These are phyloP conservation scores for Carex scoparia DNA, from an alignment of 176 grass and related monocot species.

Conservation along the genomic window DNA sequence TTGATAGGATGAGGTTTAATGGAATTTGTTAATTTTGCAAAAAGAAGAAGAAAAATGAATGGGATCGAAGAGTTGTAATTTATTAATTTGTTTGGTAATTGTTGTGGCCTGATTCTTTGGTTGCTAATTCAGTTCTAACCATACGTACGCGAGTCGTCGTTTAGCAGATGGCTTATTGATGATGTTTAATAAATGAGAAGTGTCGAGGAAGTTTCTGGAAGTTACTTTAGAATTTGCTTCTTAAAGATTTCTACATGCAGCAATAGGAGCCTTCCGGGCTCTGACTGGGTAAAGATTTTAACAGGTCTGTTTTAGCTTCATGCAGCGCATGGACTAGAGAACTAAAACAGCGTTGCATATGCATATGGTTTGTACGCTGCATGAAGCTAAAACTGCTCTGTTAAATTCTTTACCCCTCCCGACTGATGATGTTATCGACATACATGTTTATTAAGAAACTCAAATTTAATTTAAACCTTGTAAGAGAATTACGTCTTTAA, in stretches of 20 bases:
- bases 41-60: background rate
- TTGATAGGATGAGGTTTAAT: slow-evolving; percentile 41
- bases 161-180: background rate
- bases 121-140: slow-evolving; percentile 15
- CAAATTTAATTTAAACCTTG: no score
- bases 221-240: background rate
- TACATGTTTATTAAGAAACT: no score
- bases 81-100: slow-evolving; percentile 11
- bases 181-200: background rate
- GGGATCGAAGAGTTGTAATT: no score
- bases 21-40: slow-evolving; percentile 5
- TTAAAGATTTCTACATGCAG: background rate
- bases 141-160: background rate
- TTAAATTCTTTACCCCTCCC: background rate
- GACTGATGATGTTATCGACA: no score
- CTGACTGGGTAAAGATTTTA: no score
- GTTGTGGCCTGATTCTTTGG: background rate
- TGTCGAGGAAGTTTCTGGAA: background rate
- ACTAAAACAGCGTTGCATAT: no score
- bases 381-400: no score
- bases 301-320: no score
- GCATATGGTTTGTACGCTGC: no score
- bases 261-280: background rate
- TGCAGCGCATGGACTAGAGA: no score
- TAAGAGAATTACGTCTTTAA: no score